A percentile compares a stretch with the other conserved stretches of the same genome.
Evolutionary conservation across 2,329 filamentous ascomycete genomes (phyloP).

Genomic region (Zalaria obscura): DNA sequence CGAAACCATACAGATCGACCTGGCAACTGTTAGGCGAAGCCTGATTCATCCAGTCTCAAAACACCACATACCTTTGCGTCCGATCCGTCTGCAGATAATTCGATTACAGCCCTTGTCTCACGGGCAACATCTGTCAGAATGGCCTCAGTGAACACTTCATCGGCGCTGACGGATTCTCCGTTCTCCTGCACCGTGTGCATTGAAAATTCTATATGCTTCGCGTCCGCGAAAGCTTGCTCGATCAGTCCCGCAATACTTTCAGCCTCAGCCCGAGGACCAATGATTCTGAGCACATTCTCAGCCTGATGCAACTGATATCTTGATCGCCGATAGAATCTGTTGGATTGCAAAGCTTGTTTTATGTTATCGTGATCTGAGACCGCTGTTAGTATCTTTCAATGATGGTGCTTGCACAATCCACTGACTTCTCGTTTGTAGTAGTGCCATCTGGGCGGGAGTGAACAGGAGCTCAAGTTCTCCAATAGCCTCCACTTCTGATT

Average conservation of each 20-base stretch:
- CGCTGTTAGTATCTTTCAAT: not conserved
- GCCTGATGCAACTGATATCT: conserved; percentile 2
- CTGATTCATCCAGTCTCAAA: not conserved
- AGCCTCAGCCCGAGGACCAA: conserved; percentile 5
- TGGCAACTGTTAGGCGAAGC: not conserved
- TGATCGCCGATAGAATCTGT: conserved; percentile 4
- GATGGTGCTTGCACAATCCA: not conserved
- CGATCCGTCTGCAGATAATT: not conserved
- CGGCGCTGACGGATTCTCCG: not conserved
- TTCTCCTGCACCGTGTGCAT: conserved; percentile 1
- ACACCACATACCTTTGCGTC: conserved; percentile 2
- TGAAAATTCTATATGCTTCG: not conserved
- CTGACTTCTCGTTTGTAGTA: conserved; percentile 4
- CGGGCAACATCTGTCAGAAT: not conserved
- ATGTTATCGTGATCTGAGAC: not conserved
- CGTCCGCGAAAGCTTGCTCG: conserved; percentile 2
- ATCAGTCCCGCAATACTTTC: conserved; percentile 3
- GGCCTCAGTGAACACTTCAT: not conserved
- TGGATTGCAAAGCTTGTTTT: conserved; percentile 1
- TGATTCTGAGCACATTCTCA: conserved; percentile 3
- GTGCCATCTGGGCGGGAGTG: conserved; percentile 2
- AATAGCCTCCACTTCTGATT: conserved; percentile 2
- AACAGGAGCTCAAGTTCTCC: conserved; percentile 7
- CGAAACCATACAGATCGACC: conserved; percentile 3
- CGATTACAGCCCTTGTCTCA: not conserved